A percentile compares a stretch with the other conserved stretches of the same genome.
Conservation (phyloP, 306 rosid species). For the Dryas octopetala region DNA sequence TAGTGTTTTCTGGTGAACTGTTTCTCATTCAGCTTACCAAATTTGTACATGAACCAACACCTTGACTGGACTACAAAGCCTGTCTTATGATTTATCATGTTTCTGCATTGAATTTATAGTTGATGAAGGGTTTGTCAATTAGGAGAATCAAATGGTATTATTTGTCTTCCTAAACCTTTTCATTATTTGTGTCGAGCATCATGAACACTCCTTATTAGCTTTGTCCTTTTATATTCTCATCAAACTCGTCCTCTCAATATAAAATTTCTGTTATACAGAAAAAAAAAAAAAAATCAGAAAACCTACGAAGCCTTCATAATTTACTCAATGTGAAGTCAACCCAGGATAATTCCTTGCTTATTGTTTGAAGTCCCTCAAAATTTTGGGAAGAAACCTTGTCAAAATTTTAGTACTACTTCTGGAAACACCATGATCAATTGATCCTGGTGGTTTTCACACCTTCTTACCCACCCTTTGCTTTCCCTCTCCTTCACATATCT, state of each 20-base stretch:
- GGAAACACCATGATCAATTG: not conserved
- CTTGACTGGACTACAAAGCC: not conserved
- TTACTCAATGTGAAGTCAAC: not conserved
- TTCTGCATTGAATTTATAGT: not conserved
- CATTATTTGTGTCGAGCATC: not conserved
- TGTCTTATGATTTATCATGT: not conserved
- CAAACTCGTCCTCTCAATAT: not conserved
- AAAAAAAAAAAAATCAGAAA: not conserved
- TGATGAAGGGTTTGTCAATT: not conserved
- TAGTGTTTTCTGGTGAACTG: not conserved
- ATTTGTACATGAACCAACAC: not conserved
- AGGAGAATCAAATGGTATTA: not conserved
- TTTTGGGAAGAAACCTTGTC: not conserved
- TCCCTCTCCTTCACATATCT: not conserved
- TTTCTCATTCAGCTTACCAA: slow-evolving; percentile 3
- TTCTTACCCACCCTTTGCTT: not conserved
- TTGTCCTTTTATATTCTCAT: not conserved
- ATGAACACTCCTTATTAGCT: not conserved
- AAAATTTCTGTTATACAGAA: not conserved
- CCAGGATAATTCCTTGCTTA: not conserved
- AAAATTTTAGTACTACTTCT: not conserved
- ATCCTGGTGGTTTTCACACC: not conserved
- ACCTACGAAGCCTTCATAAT: not conserved
- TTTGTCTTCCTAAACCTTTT: not conserved
- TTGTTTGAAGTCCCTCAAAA: not conserved